Evolutionary conservation across 2,329 filamentous ascomycete genomes (phyloP).

Genomic region (Endoconidiophora laricicola): DNA sequence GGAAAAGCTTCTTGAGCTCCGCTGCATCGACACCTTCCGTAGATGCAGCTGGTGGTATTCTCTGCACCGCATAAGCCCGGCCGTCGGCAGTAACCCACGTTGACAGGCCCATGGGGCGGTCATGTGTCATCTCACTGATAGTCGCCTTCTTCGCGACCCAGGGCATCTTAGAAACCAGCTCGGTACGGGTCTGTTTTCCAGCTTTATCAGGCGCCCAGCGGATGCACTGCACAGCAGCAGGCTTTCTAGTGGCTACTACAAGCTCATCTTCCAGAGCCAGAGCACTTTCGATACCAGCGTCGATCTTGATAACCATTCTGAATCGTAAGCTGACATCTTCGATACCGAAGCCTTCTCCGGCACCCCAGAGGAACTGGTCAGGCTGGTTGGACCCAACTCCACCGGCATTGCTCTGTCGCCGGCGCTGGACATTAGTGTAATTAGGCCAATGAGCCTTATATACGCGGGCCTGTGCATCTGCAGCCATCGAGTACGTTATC

Average conservation of each 20-base stretch:
- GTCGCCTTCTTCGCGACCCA: conserved; percentile 67
- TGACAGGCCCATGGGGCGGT: conserved; percentile 88
- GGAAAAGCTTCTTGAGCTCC: conserved; percentile 51
- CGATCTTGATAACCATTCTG: conserved; percentile 94
- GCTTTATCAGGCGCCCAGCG: conserved; percentile 75
- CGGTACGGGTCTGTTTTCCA: conserved; percentile 75
- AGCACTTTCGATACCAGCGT: conserved; percentile 79
- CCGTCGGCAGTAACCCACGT: conserved; percentile 87
- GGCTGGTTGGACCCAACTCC: conserved; percentile 37
- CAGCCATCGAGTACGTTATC: conserved; percentile 85
- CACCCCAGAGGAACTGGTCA: conserved; percentile 51
- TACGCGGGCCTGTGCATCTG: conserved; percentile 64
- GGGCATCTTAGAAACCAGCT: conserved; percentile 71
- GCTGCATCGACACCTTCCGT: conserved; percentile 24
- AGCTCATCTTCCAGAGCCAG: conserved; percentile 85
- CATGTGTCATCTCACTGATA: conserved; percentile 75
- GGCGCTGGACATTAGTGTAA: conserved; percentile 44
- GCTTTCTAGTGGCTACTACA: conserved; percentile 78
- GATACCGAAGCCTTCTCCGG: conserved; percentile 68
- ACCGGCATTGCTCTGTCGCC: conserved; percentile 43
- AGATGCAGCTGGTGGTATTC: conserved; percentile 26
- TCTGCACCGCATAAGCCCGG: conserved; percentile 78
- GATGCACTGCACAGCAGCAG: conserved; percentile 91
- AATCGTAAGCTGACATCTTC: conserved; percentile 82
- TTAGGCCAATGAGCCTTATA: conserved; percentile 70